phyloP scores from a whole-genome alignment of 768 basidiomycete species.

The Leccinum disarticulatum region DNA sequence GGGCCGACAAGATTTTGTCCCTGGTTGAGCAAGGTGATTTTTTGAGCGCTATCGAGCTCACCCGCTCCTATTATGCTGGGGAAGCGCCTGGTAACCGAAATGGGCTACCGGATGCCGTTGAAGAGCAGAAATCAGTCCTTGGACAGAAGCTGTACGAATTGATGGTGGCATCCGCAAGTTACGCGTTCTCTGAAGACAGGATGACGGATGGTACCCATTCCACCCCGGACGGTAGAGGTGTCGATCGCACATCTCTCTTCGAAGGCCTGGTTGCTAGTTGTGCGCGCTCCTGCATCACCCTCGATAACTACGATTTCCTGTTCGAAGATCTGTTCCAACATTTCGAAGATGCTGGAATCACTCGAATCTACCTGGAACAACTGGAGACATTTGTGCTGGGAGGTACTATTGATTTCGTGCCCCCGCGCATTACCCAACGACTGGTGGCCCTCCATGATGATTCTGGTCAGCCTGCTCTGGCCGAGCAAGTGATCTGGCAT shows the following conservation, averaged over 20 bases:
- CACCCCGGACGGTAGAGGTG: constrained; percentile 81
- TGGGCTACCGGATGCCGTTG: constrained; percentile 69
- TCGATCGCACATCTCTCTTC: constrained; percentile 88
- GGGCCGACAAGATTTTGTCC: constrained; percentile 90
- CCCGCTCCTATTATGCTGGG: constrained; percentile 77
- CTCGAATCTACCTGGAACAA: constrained; percentile 77
- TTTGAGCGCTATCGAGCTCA: constrained; percentile 83
- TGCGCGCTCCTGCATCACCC: constrained; percentile 75
- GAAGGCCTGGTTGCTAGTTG: constrained; percentile 81
- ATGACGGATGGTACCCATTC: constrained; percentile 87
- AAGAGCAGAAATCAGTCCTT: constrained; percentile 60
- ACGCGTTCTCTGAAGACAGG: constrained; percentile 93
- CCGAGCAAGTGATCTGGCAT: constrained; percentile 93
- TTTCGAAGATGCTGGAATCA: constrained; percentile 82
- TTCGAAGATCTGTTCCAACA: constrained; percentile 93
- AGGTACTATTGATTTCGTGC: constrained; percentile 68
- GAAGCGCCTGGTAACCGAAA: constrained; percentile 84
- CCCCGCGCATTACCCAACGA: constrained; percentile 85
- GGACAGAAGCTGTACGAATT: constrained; percentile 77
- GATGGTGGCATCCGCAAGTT: constrained; percentile 83
- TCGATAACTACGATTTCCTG: constrained; percentile 80
- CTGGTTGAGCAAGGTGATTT: constrained; percentile 87
- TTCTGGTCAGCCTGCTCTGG: constrained; percentile 65
- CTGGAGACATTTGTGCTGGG: constrained; percentile 82
- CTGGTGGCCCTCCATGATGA: constrained; percentile 78